Evolutionary conservation across 768 basidiomycete species (phyloP).

Genomic region (Daedalea quercina): DNA sequence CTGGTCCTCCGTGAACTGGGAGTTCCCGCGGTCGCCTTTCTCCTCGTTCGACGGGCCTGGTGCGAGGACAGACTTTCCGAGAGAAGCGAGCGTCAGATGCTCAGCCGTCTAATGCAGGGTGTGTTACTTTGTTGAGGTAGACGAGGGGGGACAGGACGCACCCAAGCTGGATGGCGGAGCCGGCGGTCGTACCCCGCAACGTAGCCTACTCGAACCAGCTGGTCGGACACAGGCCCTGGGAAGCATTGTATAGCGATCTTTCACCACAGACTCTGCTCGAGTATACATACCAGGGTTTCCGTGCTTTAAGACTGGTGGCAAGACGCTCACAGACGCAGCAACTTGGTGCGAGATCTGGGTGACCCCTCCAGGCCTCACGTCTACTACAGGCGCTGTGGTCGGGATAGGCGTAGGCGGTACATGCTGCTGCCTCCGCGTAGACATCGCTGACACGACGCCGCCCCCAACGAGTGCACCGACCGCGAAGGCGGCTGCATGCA

Average conservation of each 20-base stretch:
- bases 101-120: slow-evolving; percentile 80
- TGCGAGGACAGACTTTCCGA: slow-evolving; percentile 42
- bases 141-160: slow-evolving; percentile 26
- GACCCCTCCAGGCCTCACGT: slow-evolving; percentile 23
- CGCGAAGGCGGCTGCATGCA: slow-evolving; percentile 73
- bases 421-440: slow-evolving; percentile 26
- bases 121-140: neutral
- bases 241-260: neutral
- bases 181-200: slow-evolving; percentile 87
- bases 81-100: slow-evolving; percentile 76
- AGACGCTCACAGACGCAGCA: slow-evolving; percentile 13
- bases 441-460: slow-evolving; percentile 50
- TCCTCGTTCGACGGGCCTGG: slow-evolving; percentile 30
- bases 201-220: slow-evolving; percentile 76
- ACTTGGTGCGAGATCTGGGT: neutral
- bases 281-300: slow-evolving; percentile 68
- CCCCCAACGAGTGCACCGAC: slow-evolving; percentile 80
- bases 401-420: slow-evolving; percentile 7
- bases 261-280: slow-evolving; percentile 15
- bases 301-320: slow-evolving; percentile 54
- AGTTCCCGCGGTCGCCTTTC: slow-evolving; percentile 64
- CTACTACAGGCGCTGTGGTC: slow-evolving; percentile 30
- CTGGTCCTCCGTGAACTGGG: slow-evolving; percentile 79
- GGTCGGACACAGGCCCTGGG: slow-evolving; percentile 80
- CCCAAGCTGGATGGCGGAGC: slow-evolving; percentile 91